These are phyloP conservation scores for Stylosanthes scabra DNA, from an alignment of 331 rosid genomes.

Conservation along the genomic window DNA sequence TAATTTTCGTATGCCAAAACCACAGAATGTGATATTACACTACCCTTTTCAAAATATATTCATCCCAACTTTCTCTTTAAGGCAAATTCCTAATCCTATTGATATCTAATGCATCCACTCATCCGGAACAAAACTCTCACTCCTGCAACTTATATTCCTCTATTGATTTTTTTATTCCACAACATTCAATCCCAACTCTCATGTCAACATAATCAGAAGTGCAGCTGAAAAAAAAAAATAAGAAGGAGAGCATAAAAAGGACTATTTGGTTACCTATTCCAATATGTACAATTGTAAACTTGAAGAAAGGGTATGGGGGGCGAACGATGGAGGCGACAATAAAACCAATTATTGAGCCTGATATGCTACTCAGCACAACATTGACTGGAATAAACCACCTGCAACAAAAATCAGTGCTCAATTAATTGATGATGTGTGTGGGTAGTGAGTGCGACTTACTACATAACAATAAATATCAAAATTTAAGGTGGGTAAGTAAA, in stretches of 20 bases:
- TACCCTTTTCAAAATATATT: background rate
- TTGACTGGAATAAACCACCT: constrained; percentile 99
- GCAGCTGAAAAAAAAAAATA: background rate
- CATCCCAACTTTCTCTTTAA: background rate
- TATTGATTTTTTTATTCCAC: background rate
- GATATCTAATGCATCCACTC: background rate
- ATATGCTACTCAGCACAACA: constrained; percentile 68
- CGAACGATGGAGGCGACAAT: constrained; percentile 70
- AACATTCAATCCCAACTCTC: background rate
- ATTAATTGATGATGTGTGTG: background rate
- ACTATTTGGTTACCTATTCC: constrained; percentile 75
- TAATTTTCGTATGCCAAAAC: background rate
- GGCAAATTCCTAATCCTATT: background rate
- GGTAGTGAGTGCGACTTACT: background rate
- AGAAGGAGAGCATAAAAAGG: constrained; percentile 8
- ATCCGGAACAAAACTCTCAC: background rate
- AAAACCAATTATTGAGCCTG: constrained; percentile 87
- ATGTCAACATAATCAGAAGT: background rate
- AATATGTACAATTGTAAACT: constrained; percentile 82
- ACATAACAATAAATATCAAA: background rate
- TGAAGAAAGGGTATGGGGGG: constrained; percentile 96
- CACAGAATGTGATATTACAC: background rate
- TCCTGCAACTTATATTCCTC: background rate
- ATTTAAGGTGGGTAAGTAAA: background rate
- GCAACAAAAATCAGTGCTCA: constrained; percentile 29